Conservation (phyloP, 106 monocot species). For the Dendrobium catenatum region DNA sequence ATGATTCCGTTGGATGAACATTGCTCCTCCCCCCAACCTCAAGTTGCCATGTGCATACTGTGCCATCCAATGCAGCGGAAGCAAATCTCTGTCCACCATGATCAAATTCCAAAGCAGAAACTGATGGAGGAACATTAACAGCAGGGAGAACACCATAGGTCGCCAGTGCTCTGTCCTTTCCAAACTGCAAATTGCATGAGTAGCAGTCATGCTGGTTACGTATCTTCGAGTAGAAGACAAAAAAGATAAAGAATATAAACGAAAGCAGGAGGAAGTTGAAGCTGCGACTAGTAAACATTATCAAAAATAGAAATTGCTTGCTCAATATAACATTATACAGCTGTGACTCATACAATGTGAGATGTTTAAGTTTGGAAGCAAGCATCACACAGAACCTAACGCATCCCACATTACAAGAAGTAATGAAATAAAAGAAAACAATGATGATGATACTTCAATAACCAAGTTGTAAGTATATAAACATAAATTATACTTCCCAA, state of each 20-base stretch:
- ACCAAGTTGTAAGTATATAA: neutral
- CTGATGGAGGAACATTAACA: slow-evolving; percentile 62
- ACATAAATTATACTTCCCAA: neutral
- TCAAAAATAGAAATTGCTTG: neutral
- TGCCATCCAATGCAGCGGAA: slow-evolving; percentile 51
- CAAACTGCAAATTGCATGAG: slow-evolving; percentile 59
- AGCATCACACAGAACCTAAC: neutral
- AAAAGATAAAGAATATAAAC: neutral
- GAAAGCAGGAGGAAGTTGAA: neutral
- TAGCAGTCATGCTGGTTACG: neutral
- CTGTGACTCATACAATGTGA: neutral
- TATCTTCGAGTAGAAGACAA: neutral
- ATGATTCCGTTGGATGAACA: slow-evolving; percentile 77
- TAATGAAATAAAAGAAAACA: neutral
- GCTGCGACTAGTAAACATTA: neutral
- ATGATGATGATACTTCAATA: neutral
- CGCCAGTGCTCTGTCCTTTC: slow-evolving; percentile 73
- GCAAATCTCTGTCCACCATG: slow-evolving; percentile 87
- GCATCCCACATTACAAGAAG: neutral
- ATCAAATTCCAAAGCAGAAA: slow-evolving; percentile 81
- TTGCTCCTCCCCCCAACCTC: slow-evolving; percentile 90
- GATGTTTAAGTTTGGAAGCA: neutral
- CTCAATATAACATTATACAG: neutral
- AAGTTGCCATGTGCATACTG: slow-evolving; percentile 90
- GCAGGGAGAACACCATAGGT: slow-evolving; percentile 91